A percentile compares a stretch with the other conserved stretches of the same genome.
These are phyloP conservation scores for Alternaria gansuensis DNA, from an alignment of 2,329 filamentous ascomycete species.

Conservation along the genomic window DNA sequence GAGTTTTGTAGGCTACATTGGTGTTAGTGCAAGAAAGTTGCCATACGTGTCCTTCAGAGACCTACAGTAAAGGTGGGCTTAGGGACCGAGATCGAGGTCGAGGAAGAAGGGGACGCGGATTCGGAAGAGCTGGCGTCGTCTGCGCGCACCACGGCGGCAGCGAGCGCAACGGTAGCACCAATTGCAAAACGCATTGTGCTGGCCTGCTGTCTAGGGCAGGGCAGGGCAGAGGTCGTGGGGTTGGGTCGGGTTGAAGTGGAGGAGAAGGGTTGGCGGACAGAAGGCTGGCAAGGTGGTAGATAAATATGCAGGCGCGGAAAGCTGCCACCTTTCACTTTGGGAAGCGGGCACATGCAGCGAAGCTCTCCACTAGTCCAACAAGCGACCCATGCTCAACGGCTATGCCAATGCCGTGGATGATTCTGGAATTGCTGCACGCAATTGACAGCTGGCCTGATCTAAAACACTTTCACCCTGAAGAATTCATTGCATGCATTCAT, in stretches of 20 bases:
- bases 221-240: constrained; percentile 39
- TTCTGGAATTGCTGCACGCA: constrained; percentile 34
- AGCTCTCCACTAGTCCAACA: constrained; percentile 20
- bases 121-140: constrained; percentile 62
- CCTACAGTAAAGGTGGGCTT: constrained; percentile 89
- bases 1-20: constrained; percentile 78
- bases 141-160: constrained; percentile 75
- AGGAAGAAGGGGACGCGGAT: constrained; percentile 62
- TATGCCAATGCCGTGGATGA: constrained; percentile 27
- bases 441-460: constrained; percentile 36
- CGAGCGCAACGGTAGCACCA: constrained; percentile 74
- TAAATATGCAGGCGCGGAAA: constrained; percentile 31
- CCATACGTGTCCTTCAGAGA: constrained; percentile 28
- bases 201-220: constrained; percentile 45
- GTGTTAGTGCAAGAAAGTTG: constrained; percentile 28
- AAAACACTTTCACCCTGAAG: background rate
- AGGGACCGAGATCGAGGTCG: constrained; percentile 66
- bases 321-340: constrained; percentile 23
- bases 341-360: constrained; percentile 24
- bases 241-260: constrained; percentile 32
- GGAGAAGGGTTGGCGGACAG: constrained; percentile 26
- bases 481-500: background rate
- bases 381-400: constrained; percentile 19
- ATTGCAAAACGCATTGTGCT: constrained; percentile 69
- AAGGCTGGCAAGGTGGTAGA: constrained; percentile 33